These are phyloP conservation scores for Oenanthe javanica DNA, from an alignment of 140 eudicot species.

Conservation along the genomic window DNA sequence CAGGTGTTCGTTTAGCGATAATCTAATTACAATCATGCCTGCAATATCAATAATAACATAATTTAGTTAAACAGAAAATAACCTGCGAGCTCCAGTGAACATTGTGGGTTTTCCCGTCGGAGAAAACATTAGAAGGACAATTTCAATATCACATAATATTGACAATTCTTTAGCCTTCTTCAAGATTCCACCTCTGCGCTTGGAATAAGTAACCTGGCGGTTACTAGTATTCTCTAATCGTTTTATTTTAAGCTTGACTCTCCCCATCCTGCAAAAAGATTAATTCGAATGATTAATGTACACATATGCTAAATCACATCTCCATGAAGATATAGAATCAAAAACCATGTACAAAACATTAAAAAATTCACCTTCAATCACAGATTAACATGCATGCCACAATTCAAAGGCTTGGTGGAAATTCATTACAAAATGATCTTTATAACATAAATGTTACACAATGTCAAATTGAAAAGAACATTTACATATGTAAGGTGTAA, in stretches of 20 bases:
- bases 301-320: neutral
- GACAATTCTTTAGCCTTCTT: conserved; percentile 88
- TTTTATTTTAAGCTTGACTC: conserved; percentile 90
- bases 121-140: conserved; percentile 85
- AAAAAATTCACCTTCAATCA: neutral
- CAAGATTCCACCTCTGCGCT: conserved; percentile 71
- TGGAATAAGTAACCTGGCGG: conserved; percentile 79
- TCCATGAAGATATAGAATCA: neutral
- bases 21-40: neutral
- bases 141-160: conserved; percentile 76
- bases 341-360: neutral
- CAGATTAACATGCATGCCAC: neutral
- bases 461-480: neutral
- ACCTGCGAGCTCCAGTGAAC: conserved; percentile 78
- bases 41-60: neutral
- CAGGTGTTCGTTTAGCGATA: neutral
- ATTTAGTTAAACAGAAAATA: conserved; percentile 1
- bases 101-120: conserved; percentile 85
- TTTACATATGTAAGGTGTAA: neutral
- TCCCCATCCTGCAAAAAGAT: conserved; percentile 72
- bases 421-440: neutral
- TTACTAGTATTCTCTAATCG: conserved; percentile 74
- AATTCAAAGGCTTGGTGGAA: neutral
- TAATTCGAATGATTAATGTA: neutral
- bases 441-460: neutral